Percentiles rank a stretch among this genome's conserved stretches.
phyloP scores from a whole-genome alignment of 352 stramenopile genomes.

The Globisporangium ultimum region DNA sequence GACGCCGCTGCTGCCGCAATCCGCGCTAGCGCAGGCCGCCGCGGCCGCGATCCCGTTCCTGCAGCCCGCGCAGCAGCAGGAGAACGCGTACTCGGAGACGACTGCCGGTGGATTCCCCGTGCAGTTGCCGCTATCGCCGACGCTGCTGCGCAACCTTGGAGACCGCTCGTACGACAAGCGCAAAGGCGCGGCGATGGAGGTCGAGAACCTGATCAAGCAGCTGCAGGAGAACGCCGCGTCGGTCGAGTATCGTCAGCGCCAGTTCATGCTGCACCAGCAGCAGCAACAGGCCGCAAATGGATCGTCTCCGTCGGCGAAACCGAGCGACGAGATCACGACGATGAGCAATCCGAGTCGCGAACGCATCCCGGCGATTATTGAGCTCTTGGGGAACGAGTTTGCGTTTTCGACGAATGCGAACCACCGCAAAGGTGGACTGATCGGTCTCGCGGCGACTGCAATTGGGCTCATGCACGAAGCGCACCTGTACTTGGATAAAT shows the following conservation, averaged over 20 bases:
- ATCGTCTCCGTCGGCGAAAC: slow-evolving; percentile 40
- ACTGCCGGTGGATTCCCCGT: slow-evolving; percentile 26
- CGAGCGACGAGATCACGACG: slow-evolving; percentile 14
- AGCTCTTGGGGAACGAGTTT: slow-evolving; percentile 97
- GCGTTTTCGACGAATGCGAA: slow-evolving; percentile 98
- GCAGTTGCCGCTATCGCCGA: slow-evolving; percentile 72
- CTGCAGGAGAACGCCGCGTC: slow-evolving; percentile 92
- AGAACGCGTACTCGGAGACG: not conserved
- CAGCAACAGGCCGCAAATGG: slow-evolving; percentile 29
- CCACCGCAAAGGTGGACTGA: slow-evolving; percentile 98
- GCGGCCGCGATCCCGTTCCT: slow-evolving; percentile 47
- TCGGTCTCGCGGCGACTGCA: slow-evolving; percentile 96
- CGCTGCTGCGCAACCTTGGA: slow-evolving; percentile 89
- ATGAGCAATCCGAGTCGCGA: slow-evolving; percentile 56
- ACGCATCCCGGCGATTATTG: slow-evolving; percentile 94
- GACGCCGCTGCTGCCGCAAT: slow-evolving; percentile 57
- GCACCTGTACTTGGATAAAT: slow-evolving; percentile 88
- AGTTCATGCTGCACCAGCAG: slow-evolving; percentile 49
- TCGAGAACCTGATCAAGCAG: slow-evolving; percentile 98
- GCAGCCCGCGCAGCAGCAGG: slow-evolving; percentile 15
- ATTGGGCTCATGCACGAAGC: slow-evolving; percentile 96
- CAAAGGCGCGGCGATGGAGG: slow-evolving; percentile 98
- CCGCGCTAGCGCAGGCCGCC: slow-evolving; percentile 41
- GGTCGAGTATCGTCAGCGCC: slow-evolving; percentile 60
- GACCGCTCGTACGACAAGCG: slow-evolving; percentile 99